A percentile compares a stretch with the other conserved stretches of the same genome.
Conservation (phyloP, 106 monocot species). For the Narthecium ossifragum region DNA sequence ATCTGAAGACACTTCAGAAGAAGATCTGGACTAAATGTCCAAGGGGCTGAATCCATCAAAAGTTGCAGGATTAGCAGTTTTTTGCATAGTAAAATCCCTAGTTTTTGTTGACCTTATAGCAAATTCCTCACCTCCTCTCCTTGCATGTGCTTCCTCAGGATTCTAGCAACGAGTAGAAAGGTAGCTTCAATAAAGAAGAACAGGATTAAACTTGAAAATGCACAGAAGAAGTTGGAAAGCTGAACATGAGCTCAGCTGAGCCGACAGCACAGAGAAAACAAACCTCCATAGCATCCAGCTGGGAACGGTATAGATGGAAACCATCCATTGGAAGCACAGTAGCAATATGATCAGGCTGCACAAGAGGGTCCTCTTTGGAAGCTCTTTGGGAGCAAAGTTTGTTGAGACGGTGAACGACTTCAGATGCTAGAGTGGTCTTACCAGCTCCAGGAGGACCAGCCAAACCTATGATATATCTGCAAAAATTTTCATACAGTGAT, state of each 20-base stretch:
- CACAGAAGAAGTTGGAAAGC: constrained; percentile 3
- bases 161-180: constrained; percentile 30
- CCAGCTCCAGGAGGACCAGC: constrained; percentile 90
- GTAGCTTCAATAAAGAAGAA: no score
- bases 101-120: no score
- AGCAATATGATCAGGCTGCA: constrained; percentile 37
- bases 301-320: constrained; percentile 90
- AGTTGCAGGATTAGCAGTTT: constrained; percentile 8
- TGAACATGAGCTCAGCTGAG: neutral
- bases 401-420: constrained; percentile 72
- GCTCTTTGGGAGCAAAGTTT: constrained; percentile 22
- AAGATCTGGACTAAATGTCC: constrained; percentile 81
- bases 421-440: constrained; percentile 63
- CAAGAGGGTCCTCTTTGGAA: neutral
- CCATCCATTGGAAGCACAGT: constrained; percentile 94
- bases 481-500: constrained; percentile 1
- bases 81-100: no score
- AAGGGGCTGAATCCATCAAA: constrained; percentile 51
- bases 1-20: constrained; percentile 60
- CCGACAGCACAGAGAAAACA: constrained; percentile 1
- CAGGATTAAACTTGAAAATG: no score
- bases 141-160: constrained; percentile 96
- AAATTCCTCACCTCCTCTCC: constrained; percentile 79
- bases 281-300: constrained; percentile 91
- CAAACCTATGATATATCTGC: constrained; percentile 67